These are phyloP conservation scores for Dillenia turbinata DNA, from an alignment of 164 flowering plant species.

Conservation along the genomic window DNA sequence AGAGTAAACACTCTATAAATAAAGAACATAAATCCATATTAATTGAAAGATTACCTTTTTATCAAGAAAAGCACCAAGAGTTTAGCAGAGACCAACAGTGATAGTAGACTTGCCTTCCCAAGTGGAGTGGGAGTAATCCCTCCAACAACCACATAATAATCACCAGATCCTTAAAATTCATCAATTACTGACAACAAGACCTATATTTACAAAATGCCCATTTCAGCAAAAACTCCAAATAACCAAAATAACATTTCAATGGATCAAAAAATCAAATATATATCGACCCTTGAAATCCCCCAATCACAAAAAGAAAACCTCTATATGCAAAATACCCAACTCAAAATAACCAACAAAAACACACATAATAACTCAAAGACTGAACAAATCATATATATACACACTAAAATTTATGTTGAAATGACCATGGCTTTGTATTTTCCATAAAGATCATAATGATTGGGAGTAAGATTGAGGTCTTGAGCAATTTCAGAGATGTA, in stretches of 20 bases:
- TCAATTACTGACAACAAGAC: constrained; percentile 80
- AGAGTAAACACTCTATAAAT: too few species aligned
- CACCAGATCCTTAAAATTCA: constrained; percentile 63
- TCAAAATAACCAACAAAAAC: not conserved
- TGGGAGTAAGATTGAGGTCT: constrained; percentile 58
- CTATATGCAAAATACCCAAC: too few species aligned
- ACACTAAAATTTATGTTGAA: not conserved
- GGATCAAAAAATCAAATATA: too few species aligned
- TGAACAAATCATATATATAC: not conserved
- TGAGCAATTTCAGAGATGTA: constrained; percentile 90
- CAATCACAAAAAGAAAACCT: not conserved
- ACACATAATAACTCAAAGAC: not conserved
- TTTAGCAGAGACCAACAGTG: constrained; percentile 98
- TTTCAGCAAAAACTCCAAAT: constrained; percentile 5
- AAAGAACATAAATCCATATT: too few species aligned
- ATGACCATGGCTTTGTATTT: constrained; percentile 97
- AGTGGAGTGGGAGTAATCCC: constrained; percentile 99
- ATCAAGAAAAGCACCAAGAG: constrained; percentile 89
- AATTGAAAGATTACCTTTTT: constrained; percentile 62
- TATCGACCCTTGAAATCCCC: too few species aligned
- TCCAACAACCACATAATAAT: constrained; percentile 97
- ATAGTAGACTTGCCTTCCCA: constrained; percentile 99
- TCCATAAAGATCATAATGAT: constrained; percentile 91
- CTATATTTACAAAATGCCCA: constrained; percentile 29
- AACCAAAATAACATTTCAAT: not conserved